Base-by-base conservation (phyloP, 2,329 filamentous ascomycete genomes). In the Macroventuria anomochaeta region DNA sequence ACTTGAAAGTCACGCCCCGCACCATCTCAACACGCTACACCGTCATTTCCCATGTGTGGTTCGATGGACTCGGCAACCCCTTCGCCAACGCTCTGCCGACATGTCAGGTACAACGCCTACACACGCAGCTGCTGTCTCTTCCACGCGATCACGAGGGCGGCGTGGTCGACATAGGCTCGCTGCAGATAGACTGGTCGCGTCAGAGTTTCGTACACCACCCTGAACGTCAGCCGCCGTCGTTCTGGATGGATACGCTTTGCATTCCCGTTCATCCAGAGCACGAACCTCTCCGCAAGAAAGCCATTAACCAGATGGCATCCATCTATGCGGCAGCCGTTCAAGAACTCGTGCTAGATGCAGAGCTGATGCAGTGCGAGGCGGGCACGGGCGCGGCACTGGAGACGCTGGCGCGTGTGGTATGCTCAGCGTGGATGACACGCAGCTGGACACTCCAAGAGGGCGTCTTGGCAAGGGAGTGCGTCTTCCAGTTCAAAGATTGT, bases 231-330 rank as follows among this genome's bases (percentile, higher is more conserved):
- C 33, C 44, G 29, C 52, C 44, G 5, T 25, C 39, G 33, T 62
- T 63, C 36, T 62, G 59, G 59, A 53, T 62, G 33, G 61, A 64
- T 47, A 62, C 61, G 3, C 44, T 64, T 2, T 64, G 61, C 42
- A 57, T 61, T 11, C 61, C 59, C 5, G 55, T 57, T 12, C 38
- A 26, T 13, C 28, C 51, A 11, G 23, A 23, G 38, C 41, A 47
- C 28, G 25, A 18, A 17, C 5, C 18, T 15, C 40, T 54, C 12
- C 41, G 42, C n/a, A 25, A 36, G 6, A 48, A 18, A 15, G 41
- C 37, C 17, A 58, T 64, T 25, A 43, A 52, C n/a, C 32, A 52
- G 7, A 62, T 62, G 57, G 47, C 53, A 10, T 36, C 47, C 12
- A 57, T 62, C 18, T 62, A 61, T 36, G 61, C 53, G 8, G 48